These are phyloP conservation scores for Breynia disticha DNA, from an alignment of 441 rosid species.

Conservation along the genomic window DNA sequence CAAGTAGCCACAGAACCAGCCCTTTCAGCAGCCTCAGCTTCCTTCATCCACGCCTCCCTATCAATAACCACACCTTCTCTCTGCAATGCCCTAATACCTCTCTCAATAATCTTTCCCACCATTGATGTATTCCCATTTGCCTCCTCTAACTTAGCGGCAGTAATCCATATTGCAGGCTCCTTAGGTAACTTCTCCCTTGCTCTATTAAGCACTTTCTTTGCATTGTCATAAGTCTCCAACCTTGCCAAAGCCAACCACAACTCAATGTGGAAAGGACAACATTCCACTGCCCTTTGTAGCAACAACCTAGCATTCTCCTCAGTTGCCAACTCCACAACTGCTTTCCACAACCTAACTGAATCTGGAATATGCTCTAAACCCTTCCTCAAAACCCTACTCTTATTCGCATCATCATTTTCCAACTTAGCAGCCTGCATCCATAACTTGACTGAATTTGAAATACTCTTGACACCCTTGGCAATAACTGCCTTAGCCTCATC, in stretches of 20 bases:
- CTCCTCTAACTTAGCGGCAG: constrained; percentile 91
- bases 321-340: constrained; percentile 74
- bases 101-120: constrained; percentile 86
- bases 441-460: constrained; percentile 84
- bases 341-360: constrained; percentile 92
- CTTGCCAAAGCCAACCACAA: constrained; percentile 89
- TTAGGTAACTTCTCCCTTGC: constrained; percentile 73
- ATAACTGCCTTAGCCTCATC: constrained; percentile 88
- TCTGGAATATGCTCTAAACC: constrained; percentile 84
- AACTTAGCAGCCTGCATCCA: constrained; percentile 92
- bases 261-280: constrained; percentile 87
- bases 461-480: constrained; percentile 73
- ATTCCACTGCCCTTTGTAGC: constrained; percentile 91
- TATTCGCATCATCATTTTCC: constrained; percentile 68
- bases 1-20: constrained; percentile 80
- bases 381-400: constrained; percentile 81
- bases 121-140: constrained; percentile 72
- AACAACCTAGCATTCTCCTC: constrained; percentile 74
- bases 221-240: constrained; percentile 67
- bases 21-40: constrained; percentile 89
- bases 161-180: constrained; percentile 94
- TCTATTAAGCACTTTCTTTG: constrained; percentile 73
- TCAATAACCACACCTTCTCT: constrained; percentile 82
- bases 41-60: constrained; percentile 91
- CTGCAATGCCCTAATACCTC: constrained; percentile 80